A percentile compares a stretch with the other conserved stretches of the same genome.
Conservation (phyloP, 345 rosid genomes). For the Salix purpurea region DNA sequence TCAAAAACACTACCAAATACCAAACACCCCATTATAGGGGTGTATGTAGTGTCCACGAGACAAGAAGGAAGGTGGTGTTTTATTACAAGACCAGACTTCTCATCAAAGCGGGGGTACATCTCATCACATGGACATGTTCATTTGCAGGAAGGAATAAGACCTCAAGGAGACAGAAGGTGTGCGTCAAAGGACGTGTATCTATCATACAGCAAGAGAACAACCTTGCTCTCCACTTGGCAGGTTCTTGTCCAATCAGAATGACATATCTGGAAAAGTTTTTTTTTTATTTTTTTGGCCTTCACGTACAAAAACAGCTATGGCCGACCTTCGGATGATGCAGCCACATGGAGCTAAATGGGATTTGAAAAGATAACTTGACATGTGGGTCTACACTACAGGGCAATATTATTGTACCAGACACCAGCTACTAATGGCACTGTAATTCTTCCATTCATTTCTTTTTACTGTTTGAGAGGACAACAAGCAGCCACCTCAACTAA, state of each 20-base stretch:
- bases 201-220: not conserved
- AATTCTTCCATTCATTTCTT: not conserved
- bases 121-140: conserved; percentile 33
- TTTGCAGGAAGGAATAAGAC: not conserved
- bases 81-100: conserved; percentile 3
- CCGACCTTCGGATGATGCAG: not conserved
- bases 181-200: not conserved
- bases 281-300: too few relatives aligned
- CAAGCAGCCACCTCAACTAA: conserved; percentile 1
- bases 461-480: not conserved
- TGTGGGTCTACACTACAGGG: not conserved
- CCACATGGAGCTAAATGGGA: not conserved
- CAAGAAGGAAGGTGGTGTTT: conserved; percentile 15
- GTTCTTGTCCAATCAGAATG: not conserved
- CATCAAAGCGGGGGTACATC: conserved; percentile 18
- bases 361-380: not conserved
- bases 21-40: too few relatives aligned
- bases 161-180: not conserved
- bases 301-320: not conserved
- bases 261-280: not conserved
- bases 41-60: not conserved
- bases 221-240: not conserved
- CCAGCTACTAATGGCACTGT: not conserved
- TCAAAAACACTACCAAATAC: too few relatives aligned
- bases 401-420: not conserved